Conservation (phyloP, 805 yeast genomes). For the Zygoascus bituminiphila region DNA sequence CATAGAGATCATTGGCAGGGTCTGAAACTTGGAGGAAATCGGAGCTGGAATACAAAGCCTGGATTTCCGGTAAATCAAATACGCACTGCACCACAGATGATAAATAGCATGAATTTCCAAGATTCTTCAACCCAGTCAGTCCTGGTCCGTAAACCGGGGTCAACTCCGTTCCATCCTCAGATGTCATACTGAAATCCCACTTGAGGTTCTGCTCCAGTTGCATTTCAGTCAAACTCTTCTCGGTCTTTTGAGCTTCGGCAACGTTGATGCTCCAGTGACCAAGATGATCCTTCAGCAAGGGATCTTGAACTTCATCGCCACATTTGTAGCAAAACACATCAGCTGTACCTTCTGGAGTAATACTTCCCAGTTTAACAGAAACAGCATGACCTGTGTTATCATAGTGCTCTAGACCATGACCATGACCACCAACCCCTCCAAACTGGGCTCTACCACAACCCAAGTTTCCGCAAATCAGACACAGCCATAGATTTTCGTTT, state of each 20-base stretch:
- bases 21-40: conserved; percentile 4
- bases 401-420: conserved; percentile 78
- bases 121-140: conserved; percentile 75
- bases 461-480: conserved; percentile 80
- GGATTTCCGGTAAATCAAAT: conserved; percentile 35
- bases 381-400: conserved; percentile 57
- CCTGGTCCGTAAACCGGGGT: conserved; percentile 65
- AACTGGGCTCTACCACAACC: conserved; percentile 95
- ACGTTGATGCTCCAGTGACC: conserved; percentile 60
- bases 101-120: conserved; percentile 90
- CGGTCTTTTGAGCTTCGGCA: conserved; percentile 55
- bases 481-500: conserved; percentile 79
- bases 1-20: conserved; percentile 58
- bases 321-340: conserved; percentile 87
- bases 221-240: conserved; percentile 78
- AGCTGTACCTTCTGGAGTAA: conserved; percentile 61
- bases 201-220: conserved; percentile 88
- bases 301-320: conserved; percentile 81
- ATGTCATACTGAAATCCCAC: conserved; percentile 85
- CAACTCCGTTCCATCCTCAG: conserved; percentile 57
- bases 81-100: conserved; percentile 73
- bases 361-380: conserved; percentile 85
- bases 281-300: conserved; percentile 42
- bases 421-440: conserved; percentile 89
- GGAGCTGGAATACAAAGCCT: conserved; percentile 19